A percentile compares a stretch with the other conserved stretches of the same genome.
Evolutionary conservation across 441 rosid species (phyloP).

Genomic region (Macaranga tanarius): DNA sequence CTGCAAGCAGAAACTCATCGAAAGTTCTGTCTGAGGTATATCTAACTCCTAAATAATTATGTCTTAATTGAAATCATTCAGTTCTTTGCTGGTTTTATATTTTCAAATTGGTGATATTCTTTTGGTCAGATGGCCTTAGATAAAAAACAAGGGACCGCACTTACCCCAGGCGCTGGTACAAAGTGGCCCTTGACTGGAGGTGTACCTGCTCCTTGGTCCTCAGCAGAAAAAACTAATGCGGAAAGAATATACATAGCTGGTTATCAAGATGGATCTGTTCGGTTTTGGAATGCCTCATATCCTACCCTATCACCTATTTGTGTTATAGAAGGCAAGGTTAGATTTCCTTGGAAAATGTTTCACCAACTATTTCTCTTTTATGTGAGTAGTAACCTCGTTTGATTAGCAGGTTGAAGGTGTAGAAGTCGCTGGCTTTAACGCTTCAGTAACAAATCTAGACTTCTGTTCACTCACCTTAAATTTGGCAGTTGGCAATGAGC

Average conservation of each 20-base stretch:
- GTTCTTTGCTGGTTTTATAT: constrained; percentile 14
- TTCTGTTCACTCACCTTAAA: constrained; percentile 47
- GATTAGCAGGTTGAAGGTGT: constrained; percentile 46
- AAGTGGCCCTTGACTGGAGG: constrained; percentile 79
- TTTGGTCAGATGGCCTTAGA: constrained; percentile 33
- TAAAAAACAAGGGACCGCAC: constrained; percentile 32
- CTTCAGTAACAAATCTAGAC: constrained; percentile 52
- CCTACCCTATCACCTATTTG: constrained; percentile 41
- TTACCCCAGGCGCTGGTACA: constrained; percentile 24
- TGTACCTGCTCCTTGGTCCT: constrained; percentile 42
- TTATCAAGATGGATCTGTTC: constrained; percentile 63
- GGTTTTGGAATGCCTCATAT: constrained; percentile 60
- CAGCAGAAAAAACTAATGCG: constrained; percentile 33
- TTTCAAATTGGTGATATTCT: constrained; percentile 7
- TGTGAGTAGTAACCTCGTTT: constrained; percentile 20
- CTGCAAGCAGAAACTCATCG: constrained; percentile 35
- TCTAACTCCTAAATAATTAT: background rate
- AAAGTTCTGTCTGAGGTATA: constrained; percentile 53
- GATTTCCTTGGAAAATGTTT: constrained; percentile 13
- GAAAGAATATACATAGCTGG: constrained; percentile 61
- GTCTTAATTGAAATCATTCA: constrained; percentile 9
- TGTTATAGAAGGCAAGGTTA: constrained; percentile 49
- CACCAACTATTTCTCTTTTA: constrained; percentile 9
- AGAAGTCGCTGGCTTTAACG: constrained; percentile 36
- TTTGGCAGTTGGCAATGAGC: constrained; percentile 65